Base-by-base conservation (phyloP, 805 yeast species). In the Cyberlindnera maclurae region DNA sequence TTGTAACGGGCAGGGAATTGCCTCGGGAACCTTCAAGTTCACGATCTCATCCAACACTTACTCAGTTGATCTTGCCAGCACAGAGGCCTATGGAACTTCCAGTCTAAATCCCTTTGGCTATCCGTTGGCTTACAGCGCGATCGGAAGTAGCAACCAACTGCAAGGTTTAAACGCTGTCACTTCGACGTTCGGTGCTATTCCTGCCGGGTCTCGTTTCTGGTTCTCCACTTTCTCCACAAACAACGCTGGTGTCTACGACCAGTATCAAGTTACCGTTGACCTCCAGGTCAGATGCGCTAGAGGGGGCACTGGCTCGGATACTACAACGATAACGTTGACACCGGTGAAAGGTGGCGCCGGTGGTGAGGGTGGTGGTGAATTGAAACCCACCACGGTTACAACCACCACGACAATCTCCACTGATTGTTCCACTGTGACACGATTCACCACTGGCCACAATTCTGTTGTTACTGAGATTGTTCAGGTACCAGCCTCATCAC, bases 201-300 rank as follows among this genome's bases (percentile, higher is more conserved):
- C 43, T 11, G 37, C 37, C 4, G 48, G 40, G 15, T 11, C 26
- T 9, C 40, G 45, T 7, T 42, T 44, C 26, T 37, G 39, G 43
- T 20, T 37, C 13, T 39, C 41, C 13, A n/a, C 26, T 16, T 39
- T 41, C 15, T 29, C 33, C 12, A 15, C 12, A 12, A 26, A 11
- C 4, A 5, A 15, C 6, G 20, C 27, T 7, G 7, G 29, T 5
- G 3, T 13, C 12, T 20, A 30, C 13, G 17, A n/a, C 4, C 5
- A 18, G 1, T 27, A 32, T 32, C 12, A 16, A 3, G 16, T 20
- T 12, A 34, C n/a, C 15, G 22, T 9, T 16, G 15, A 9, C 12
- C 13, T 37, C 11, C 9, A 18, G 3, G 36, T n/a, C 18, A 3
- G 6, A 3, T 37, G 39, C 26, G 26, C 30, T 16, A 18, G 11